These are phyloP conservation scores for Aspergillus egyptiacus DNA, from an alignment of 495 filamentous ascomycete genomes.

Conservation along the genomic window DNA sequence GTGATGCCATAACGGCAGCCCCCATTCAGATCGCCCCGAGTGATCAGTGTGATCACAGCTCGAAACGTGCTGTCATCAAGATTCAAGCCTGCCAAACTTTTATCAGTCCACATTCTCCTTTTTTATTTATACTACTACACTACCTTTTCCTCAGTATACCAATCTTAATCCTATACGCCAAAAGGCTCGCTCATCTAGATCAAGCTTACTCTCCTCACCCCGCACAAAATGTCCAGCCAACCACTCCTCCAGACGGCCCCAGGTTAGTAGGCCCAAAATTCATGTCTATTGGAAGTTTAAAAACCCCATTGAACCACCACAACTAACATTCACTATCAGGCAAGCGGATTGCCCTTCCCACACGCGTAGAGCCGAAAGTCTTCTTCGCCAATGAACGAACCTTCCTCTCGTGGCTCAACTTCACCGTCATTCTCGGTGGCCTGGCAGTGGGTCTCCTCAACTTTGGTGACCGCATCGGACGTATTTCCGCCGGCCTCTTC, in stretches of 20 bases:
- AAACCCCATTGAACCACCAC: not conserved
- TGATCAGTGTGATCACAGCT: too few relatives aligned
- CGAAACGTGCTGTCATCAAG: too few relatives aligned
- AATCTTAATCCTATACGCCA: too few relatives aligned
- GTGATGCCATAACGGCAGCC: too few relatives aligned
- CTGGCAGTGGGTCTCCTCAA: slow-evolving; percentile 95
- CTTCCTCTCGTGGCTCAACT: slow-evolving; percentile 98
- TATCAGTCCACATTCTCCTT: too few relatives aligned
- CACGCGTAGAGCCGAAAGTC: slow-evolving; percentile 97
- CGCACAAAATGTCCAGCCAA: slow-evolving; percentile 76
- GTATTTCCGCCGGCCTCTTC: slow-evolving; percentile 88
- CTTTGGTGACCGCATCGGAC: slow-evolving; percentile 89
- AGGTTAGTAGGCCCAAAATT: slow-evolving; percentile 25
- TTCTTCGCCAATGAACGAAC: slow-evolving; percentile 99
- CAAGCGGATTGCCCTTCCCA: slow-evolving; percentile 97
- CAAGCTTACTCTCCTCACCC: not conserved
- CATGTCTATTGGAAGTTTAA: not conserved
- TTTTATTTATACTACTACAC: too few relatives aligned
- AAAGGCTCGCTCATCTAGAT: too few relatives aligned
- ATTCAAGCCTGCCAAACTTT: too few relatives aligned
- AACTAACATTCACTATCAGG: slow-evolving; percentile 41
- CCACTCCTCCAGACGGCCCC: slow-evolving; percentile 89
- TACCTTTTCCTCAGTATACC: too few relatives aligned
- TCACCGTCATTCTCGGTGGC: slow-evolving; percentile 94
- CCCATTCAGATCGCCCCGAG: too few relatives aligned